Conservation (phyloP, 2,329 filamentous ascomycete species). For the Arthrobotrys iridis region DNA sequence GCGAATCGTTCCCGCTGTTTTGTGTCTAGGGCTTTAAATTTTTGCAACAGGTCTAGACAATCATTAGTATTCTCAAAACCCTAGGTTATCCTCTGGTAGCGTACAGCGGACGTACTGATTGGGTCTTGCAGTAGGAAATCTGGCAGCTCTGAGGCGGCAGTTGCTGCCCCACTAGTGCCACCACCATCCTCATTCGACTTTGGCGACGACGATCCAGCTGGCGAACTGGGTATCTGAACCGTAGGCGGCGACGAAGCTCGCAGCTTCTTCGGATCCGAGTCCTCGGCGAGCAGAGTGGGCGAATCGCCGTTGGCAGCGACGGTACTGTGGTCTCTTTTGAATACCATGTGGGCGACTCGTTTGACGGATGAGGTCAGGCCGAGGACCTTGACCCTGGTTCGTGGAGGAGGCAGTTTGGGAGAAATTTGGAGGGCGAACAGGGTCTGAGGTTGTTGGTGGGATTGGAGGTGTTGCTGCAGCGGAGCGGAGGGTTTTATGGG, state of each 20-base stretch:
- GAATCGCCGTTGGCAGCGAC: conserved; percentile 45
- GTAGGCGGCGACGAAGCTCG: conserved; percentile 46
- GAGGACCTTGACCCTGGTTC: conserved; percentile 53
- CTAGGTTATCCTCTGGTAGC: background rate
- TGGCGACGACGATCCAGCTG: conserved; percentile 32
- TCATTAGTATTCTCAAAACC: background rate
- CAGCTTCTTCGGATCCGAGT: conserved; percentile 52
- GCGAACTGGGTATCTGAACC: conserved; percentile 31
- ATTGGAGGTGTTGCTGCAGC: conserved; percentile 23
- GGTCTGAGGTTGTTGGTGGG: conserved; percentile 29
- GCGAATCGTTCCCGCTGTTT: conserved; percentile 39
- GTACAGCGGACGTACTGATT: conserved; percentile 24
- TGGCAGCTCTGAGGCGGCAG: conserved; percentile 20
- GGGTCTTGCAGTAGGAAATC: conserved; percentile 35
- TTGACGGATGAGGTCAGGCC: conserved; percentile 55
- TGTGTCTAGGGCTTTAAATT: conserved; percentile 46
- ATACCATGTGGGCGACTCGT: conserved; percentile 54
- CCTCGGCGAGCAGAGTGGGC: conserved; percentile 32
- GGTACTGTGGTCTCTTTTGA: conserved; percentile 53
- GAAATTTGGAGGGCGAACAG: conserved; percentile 52
- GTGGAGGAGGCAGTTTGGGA: conserved; percentile 52
- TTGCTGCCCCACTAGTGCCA: conserved; percentile 5
- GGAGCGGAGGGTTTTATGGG: conserved; percentile 49
- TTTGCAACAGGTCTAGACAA: conserved; percentile 17
- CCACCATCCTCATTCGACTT: conserved; percentile 21